A percentile compares a stretch with the other conserved stretches of the same genome.
Conservation (phyloP, 768 basidiomycete genomes). For the Mycena metata region DNA sequence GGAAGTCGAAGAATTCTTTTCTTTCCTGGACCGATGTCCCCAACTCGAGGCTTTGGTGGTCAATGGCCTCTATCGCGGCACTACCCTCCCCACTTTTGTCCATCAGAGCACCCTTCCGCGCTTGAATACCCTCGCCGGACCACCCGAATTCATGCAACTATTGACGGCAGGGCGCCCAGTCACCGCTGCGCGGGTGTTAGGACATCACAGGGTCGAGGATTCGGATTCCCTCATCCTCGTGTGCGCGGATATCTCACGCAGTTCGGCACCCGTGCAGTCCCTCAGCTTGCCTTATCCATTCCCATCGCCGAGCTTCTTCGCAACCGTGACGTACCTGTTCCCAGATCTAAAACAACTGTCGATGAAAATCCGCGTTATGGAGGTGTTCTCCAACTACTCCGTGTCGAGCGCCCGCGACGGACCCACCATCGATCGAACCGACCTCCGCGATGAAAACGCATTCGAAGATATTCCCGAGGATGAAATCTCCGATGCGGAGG, state of each 20-base stretch:
- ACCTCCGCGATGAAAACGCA: no score
- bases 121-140: neutral
- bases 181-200: neutral
- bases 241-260: neutral
- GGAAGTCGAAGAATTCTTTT: neutral
- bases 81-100: neutral
- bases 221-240: neutral
- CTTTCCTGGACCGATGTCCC: neutral
- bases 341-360: no score
- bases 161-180: neutral
- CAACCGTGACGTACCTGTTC: no score
- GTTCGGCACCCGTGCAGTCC: neutral
- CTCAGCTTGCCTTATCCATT: no score
- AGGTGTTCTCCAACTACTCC: no score
- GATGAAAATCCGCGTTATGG: no score
- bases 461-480: no score
- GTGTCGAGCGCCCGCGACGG: no score
- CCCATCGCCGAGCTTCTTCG: no score
- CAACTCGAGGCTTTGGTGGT: neutral
- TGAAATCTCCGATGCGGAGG: no score
- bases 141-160: neutral
- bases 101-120: neutral
- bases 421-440: no score
- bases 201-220: neutral
- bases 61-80: neutral